These are phyloP conservation scores for Volvox carteri DNA, from an alignment of 163 green algal species.

Conservation along the genomic window DNA sequence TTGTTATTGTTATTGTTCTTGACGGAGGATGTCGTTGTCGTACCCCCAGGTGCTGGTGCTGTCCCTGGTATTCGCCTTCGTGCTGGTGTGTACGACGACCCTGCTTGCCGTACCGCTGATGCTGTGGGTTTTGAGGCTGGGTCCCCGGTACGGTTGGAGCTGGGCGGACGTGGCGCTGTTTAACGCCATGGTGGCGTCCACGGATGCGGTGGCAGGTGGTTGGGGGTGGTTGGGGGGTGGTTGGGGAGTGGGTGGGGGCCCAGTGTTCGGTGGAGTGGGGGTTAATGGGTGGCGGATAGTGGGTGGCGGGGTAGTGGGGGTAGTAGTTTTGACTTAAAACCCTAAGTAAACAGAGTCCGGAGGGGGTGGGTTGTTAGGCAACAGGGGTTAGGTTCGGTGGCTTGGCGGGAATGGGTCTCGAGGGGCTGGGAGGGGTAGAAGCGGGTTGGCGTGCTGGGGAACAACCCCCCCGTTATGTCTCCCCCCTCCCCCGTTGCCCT, in stretches of 20 bases:
- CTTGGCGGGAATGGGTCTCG: too few relatives aligned
- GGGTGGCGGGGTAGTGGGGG: neutral
- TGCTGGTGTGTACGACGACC: slow-evolving; percentile 85
- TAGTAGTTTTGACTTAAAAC: too few relatives aligned
- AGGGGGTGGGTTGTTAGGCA: too few relatives aligned
- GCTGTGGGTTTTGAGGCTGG: slow-evolving; percentile 88
- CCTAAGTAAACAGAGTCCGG: too few relatives aligned
- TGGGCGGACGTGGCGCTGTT: slow-evolving; percentile 88
- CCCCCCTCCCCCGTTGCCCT: too few relatives aligned
- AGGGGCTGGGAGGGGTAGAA: too few relatives aligned
- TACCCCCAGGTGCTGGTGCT: slow-evolving; percentile 80
- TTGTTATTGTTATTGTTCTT: too few relatives aligned
- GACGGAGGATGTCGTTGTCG: too few relatives aligned
- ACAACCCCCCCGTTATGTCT: too few relatives aligned
- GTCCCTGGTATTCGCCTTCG: slow-evolving; percentile 88
- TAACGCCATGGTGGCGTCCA: slow-evolving; percentile 87
- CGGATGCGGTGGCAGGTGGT: slow-evolving; percentile 86
- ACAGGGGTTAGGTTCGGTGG: too few relatives aligned
- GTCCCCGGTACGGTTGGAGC: slow-evolving; percentile 57
- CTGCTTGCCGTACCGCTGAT: slow-evolving; percentile 86
- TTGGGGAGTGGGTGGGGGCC: neutral
- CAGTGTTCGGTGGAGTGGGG: too few relatives aligned
- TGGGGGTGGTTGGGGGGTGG: slow-evolving; percentile 51
- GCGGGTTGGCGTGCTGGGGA: too few relatives aligned
- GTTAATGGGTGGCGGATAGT: neutral